Conservation (phyloP, 495 filamentous ascomycete species). For the Podospora pseudoanserina region DNA sequence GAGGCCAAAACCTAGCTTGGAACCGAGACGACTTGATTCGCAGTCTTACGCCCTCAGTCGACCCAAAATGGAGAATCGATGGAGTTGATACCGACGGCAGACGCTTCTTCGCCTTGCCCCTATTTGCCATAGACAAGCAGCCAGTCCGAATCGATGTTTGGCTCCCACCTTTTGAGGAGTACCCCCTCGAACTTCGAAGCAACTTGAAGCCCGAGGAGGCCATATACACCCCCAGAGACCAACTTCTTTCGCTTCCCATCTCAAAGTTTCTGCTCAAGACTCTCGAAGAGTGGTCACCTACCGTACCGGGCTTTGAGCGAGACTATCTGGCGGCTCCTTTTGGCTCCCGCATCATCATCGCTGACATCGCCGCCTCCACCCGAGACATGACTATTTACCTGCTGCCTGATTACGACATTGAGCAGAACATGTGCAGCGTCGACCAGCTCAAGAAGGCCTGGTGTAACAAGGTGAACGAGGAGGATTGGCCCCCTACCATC, state of each 20-base stretch:
- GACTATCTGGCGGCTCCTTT: conserved; percentile 37
- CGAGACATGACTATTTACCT: conserved; percentile 30
- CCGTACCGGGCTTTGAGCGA: conserved; percentile 26
- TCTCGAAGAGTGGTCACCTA: conserved; percentile 32
- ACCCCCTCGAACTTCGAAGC: conserved; percentile 25
- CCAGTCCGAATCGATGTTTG: conserved; percentile 42
- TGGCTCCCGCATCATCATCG: conserved; percentile 37
- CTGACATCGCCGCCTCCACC: conserved; percentile 28
- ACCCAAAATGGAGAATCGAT: conserved; percentile 36
- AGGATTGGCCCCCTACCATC: conserved; percentile 31
- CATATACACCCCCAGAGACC: conserved; percentile 25
- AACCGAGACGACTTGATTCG: conserved; percentile 40
- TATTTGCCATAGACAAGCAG: conserved; percentile 31
- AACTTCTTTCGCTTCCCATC: conserved; percentile 27
- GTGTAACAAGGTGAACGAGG: conserved; percentile 21
- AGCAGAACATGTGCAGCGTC: conserved; percentile 34
- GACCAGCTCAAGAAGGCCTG: conserved; percentile 31
- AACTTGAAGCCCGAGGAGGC: conserved; percentile 32
- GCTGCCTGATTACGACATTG: conserved; percentile 36
- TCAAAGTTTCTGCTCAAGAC: conserved; percentile 33
- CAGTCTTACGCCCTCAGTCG: conserved; percentile 29
- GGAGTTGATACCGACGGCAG: conserved; percentile 35
- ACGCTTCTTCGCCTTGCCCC: conserved; percentile 37
- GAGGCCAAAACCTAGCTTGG: conserved; percentile 30
- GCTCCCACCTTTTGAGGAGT: conserved; percentile 34